Conservation (phyloP, 2,329 filamentous ascomycete genomes). For the Cadophora sp. region DNA sequence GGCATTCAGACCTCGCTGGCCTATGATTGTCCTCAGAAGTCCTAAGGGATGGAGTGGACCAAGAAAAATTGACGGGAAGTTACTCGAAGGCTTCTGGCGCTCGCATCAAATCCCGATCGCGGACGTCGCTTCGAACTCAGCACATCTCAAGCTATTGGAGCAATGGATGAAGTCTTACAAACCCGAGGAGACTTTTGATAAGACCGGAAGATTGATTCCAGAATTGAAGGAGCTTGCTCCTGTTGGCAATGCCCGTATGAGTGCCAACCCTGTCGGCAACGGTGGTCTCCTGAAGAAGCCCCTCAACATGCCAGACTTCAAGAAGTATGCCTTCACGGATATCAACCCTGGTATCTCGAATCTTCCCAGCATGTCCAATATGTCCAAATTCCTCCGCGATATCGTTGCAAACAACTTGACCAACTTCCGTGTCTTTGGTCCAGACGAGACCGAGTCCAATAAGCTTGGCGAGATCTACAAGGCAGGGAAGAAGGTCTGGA, state of each 20-base stretch:
- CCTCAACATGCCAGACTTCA: slow-evolving; percentile 73
- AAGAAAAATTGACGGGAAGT: slow-evolving; percentile 72
- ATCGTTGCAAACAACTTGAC: slow-evolving; percentile 68
- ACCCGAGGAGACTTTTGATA: slow-evolving; percentile 73
- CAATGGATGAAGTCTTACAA: slow-evolving; percentile 80
- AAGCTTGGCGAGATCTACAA: slow-evolving; percentile 76
- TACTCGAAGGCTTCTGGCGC: slow-evolving; percentile 79
- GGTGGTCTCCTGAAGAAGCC: slow-evolving; percentile 72
- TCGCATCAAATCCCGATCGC: slow-evolving; percentile 80
- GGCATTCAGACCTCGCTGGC: slow-evolving; percentile 75
- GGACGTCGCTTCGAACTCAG: slow-evolving; percentile 68
- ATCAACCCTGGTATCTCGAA: slow-evolving; percentile 63
- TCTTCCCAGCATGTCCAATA: slow-evolving; percentile 72
- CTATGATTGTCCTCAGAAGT: slow-evolving; percentile 78
- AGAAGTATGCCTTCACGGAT: slow-evolving; percentile 68
- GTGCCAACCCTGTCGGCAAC: slow-evolving; percentile 77
- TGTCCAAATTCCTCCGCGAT: slow-evolving; percentile 71
- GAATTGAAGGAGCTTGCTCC: slow-evolving; percentile 72
- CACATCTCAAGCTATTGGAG: slow-evolving; percentile 72
- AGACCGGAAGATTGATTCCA: slow-evolving; percentile 65
- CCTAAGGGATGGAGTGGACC: slow-evolving; percentile 85
- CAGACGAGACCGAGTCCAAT: slow-evolving; percentile 83
- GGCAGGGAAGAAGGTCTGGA: slow-evolving; percentile 80
- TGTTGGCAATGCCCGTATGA: slow-evolving; percentile 72
- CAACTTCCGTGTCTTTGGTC: slow-evolving; percentile 79